These are phyloP conservation scores for Oleoguttula mirabilis DNA, from an alignment of 495 filamentous ascomycete species.

Conservation along the genomic window DNA sequence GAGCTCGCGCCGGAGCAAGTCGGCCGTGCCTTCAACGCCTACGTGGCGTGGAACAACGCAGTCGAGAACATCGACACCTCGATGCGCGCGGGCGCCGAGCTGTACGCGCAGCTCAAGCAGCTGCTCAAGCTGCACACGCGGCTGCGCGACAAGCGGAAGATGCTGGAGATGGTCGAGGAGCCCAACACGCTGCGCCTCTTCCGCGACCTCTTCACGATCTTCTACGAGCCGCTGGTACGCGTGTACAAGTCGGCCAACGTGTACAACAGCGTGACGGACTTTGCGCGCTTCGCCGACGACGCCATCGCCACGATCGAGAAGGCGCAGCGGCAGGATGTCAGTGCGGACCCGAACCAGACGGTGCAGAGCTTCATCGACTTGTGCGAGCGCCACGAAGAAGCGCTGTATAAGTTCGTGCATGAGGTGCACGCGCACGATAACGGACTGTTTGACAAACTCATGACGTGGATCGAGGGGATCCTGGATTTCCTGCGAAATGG, in stretches of 20 bases:
- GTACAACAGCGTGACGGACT: slow-evolving; percentile 92
- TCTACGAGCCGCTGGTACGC: slow-evolving; percentile 91
- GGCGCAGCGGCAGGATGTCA: slow-evolving; percentile 81
- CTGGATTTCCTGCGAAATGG: slow-evolving; percentile 84
- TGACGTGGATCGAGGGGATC: slow-evolving; percentile 96
- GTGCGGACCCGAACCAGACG: slow-evolving; percentile 92
- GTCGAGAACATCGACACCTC: slow-evolving; percentile 83
- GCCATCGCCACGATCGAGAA: slow-evolving; percentile 78
- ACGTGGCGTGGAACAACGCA: slow-evolving; percentile 91
- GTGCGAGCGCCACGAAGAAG: slow-evolving; percentile 84
- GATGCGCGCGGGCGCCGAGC: slow-evolving; percentile 72
- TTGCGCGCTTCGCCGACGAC: slow-evolving; percentile 84
- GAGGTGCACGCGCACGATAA: slow-evolving; percentile 98
- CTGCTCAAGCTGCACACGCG: slow-evolving; percentile 83
- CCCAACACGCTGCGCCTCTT: slow-evolving; percentile 86
- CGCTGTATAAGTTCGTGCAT: slow-evolving; percentile 98
- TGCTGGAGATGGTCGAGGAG: slow-evolving; percentile 91
- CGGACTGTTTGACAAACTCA: slow-evolving; percentile 85
- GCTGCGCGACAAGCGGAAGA: slow-evolving; percentile 92
- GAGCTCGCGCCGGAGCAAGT: slow-evolving; percentile 61
- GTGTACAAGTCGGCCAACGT: slow-evolving; percentile 99
- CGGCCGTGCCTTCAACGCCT: slow-evolving; percentile 77
- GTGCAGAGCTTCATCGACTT: slow-evolving; percentile 98
- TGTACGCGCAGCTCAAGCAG: slow-evolving; percentile 91
- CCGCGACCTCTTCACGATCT: slow-evolving; percentile 93